Evolutionary conservation across 2,329 filamentous ascomycete species (phyloP).

Genomic region (Aspergillus sp.): DNA sequence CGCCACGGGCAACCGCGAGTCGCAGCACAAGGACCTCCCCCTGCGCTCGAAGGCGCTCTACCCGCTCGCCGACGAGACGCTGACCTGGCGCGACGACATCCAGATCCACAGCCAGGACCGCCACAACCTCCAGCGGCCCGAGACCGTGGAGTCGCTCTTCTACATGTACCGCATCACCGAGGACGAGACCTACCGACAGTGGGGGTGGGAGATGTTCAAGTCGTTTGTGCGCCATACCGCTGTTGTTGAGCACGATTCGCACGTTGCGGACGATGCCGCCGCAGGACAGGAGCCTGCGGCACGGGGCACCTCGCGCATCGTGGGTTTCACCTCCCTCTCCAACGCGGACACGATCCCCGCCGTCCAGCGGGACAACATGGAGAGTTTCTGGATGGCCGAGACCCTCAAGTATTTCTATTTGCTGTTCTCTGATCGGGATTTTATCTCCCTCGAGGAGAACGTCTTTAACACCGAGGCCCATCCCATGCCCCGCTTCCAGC

Average conservation of each 20-base stretch:
- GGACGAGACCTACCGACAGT: constrained; percentile 83
- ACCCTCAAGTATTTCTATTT: constrained; percentile 98
- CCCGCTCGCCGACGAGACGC: constrained; percentile 23
- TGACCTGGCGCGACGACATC: constrained; percentile 73
- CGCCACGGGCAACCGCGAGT: constrained; percentile 32
- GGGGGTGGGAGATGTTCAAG: constrained; percentile 99
- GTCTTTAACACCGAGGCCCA: constrained; percentile 98
- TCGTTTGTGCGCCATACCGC: constrained; percentile 83
- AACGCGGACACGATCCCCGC: constrained; percentile 74
- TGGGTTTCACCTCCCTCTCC: constrained; percentile 76
- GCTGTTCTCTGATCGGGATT: constrained; percentile 78
- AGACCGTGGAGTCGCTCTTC: constrained; percentile 93
- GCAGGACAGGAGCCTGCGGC: background rate
- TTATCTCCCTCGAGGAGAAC: constrained; percentile 80
- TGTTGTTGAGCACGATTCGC: constrained; percentile 62
- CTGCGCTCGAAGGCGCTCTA: constrained; percentile 36
- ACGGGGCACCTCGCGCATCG: constrained; percentile 26
- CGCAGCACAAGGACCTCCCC: constrained; percentile 30
- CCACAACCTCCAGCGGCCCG: constrained; percentile 92
- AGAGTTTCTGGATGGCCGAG: constrained; percentile 98
- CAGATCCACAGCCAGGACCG: constrained; percentile 75
- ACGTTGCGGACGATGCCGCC: constrained; percentile 13
- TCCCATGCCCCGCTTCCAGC: constrained; percentile 80
- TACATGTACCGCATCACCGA: constrained; percentile 99
- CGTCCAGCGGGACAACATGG: constrained; percentile 81